Base-by-base conservation (phyloP, 768 basidiomycete genomes). In the Pulveroboletus sp. region DNA sequence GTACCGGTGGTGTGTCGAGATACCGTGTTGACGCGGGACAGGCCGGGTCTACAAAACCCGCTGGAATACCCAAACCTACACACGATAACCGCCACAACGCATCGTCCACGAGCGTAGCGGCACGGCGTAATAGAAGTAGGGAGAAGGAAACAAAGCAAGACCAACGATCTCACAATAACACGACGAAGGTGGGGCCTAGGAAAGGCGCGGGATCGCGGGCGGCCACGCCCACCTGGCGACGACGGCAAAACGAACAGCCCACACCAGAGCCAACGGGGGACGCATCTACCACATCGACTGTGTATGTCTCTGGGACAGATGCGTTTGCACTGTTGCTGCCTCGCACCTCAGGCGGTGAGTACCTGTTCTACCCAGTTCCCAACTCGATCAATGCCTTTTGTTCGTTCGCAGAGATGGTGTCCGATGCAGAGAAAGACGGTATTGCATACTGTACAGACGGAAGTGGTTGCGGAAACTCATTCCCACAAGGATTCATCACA, bases 201-300 rank as follows among this genome's bases (percentile, higher is more conserved):
- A 21, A 21, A 4, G 26, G 31, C 17, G 13, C 27, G 9, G 21
- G 18, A 8, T 31, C 49, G 21, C 53, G 41, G 53, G 35, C 18
- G n/a, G 46, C 53, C 36, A 53, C 60, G 4, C 55, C 57, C 0
- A 62, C 60, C 21, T 50, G 39, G 24, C 33, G 13, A 38, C 61
- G 56, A n/a, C 60, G 63, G 21, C 65, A 50, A 31, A 51, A 66
- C 31, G 56, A 50, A 6, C 51, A 58, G 17, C 75, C 74, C 0
- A 75, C 74, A 2, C 74, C 74, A 4, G 62, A 66, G 39, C 73
- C 74, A 3, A 75, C 73, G 1, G 73, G 71, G 2, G 48, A 54
- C 0, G 48, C 69, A 2, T 69, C 68, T 0, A 7, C 54, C 6
- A 52, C 58, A 24, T 74, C 70, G 6, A 76, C 72, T 1, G 68